These are phyloP conservation scores for Guadua angustifolia DNA, from an alignment of 176 grass and related monocot species.

Conservation along the genomic window DNA sequence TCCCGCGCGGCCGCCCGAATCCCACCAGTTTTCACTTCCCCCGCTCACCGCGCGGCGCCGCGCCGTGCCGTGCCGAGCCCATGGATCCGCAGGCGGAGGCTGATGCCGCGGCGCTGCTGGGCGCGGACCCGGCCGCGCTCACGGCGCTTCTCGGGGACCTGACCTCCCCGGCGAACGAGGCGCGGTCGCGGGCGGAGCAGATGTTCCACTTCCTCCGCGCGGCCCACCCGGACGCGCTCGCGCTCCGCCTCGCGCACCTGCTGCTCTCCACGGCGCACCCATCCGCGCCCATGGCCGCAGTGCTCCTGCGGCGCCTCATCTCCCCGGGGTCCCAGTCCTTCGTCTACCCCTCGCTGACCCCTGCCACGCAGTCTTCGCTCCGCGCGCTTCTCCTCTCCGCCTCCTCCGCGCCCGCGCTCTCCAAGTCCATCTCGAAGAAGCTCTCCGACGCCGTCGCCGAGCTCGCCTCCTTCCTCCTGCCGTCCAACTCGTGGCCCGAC, in stretches of 20 bases:
- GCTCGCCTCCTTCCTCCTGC: constrained; percentile 73
- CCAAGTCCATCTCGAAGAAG: constrained; percentile 78
- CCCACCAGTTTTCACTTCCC: background rate
- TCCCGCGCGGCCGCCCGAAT: constrained; percentile 50
- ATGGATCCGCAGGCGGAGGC: constrained; percentile 52
- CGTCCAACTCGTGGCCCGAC: constrained; percentile 65
- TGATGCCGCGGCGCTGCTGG: constrained; percentile 55
- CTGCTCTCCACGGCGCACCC: constrained; percentile 64
- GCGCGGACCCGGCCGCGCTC: constrained; percentile 67
- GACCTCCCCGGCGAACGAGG: constrained; percentile 78
- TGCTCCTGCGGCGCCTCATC: constrained; percentile 65
- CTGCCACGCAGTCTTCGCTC: constrained; percentile 64
- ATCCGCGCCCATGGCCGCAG: constrained; percentile 58
- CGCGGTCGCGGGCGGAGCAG: constrained; percentile 71
- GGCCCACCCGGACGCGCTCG: constrained; percentile 66
- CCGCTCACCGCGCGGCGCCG: background rate
- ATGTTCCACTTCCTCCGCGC: constrained; percentile 69
- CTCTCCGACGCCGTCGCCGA: constrained; percentile 87
- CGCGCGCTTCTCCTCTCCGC: constrained; percentile 80
- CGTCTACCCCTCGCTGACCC: constrained; percentile 60
- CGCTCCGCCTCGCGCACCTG: constrained; percentile 72
- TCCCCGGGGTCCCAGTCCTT: constrained; percentile 46
- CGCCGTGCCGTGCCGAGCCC: background rate
- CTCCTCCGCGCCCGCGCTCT: constrained; percentile 39
- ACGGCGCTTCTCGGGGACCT: constrained; percentile 66